Evolutionary conservation across 2,329 filamentous ascomycete genomes (phyloP).

Genomic region (Cryphonectria naterciae): DNA sequence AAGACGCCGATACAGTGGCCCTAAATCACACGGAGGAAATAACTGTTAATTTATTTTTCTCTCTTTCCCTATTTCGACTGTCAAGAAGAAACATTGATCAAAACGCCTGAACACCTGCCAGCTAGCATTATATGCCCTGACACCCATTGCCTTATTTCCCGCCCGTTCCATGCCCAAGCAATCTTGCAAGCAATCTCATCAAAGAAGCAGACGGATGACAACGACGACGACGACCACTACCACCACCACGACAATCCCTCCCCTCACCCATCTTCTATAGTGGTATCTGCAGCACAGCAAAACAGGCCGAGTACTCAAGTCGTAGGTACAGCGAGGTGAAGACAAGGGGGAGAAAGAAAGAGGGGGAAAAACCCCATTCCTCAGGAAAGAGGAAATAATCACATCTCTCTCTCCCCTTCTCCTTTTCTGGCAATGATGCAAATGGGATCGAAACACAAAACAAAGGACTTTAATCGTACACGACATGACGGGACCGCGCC

Average conservation of each 20-base stretch:
- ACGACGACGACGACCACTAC: no score
- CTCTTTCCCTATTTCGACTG: not conserved
- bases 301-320: not conserved
- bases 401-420: not conserved
- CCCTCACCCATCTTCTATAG: not conserved
- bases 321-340: not conserved
- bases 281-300: not conserved
- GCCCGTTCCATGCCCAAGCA: not conserved
- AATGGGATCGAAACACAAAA: not conserved
- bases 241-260: no score
- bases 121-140: slow-evolving; percentile 5
- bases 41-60: not conserved
- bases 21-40: not conserved
- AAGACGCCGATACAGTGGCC: no score
- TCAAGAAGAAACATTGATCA: not conserved
- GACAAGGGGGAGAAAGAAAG: not conserved
- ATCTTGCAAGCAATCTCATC: not conserved
- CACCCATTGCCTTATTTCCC: not conserved
- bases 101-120: slow-evolving; percentile 14
- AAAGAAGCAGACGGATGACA: slow-evolving; percentile 2
- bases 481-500: not conserved
- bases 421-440: not conserved
- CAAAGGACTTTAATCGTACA: not conserved
- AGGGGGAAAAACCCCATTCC: no score
- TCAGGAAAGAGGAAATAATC: not conserved